A percentile compares a stretch with the other conserved stretches of the same genome.
Evolutionary conservation across 2,329 filamentous ascomycete genomes (phyloP).

Genomic region (Curvularia lunata): DNA sequence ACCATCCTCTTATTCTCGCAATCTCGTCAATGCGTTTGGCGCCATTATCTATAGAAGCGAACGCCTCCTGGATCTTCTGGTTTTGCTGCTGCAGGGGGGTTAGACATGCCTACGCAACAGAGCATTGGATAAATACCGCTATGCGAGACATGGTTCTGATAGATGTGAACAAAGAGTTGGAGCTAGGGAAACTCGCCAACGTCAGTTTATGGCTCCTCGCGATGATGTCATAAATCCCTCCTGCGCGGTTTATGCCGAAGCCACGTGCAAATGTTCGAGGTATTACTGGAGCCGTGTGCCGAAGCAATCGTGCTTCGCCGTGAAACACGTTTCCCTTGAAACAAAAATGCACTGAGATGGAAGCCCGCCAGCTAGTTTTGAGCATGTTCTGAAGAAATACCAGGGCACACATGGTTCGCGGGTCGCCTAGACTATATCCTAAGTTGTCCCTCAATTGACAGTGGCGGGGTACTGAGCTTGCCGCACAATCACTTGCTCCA

Average conservation of each 20-base stretch:
- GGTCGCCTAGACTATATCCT: not conserved
- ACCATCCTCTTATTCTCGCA: constrained; percentile 40
- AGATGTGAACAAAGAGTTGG: not conserved
- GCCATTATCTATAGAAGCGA: constrained; percentile 24
- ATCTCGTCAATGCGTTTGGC: constrained; percentile 39
- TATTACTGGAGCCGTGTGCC: constrained; percentile 6
- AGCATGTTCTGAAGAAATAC: not conserved
- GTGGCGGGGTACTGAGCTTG: not conserved
- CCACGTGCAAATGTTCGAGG: constrained; percentile 11
- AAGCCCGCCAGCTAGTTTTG: not conserved
- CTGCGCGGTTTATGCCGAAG: constrained; percentile 1
- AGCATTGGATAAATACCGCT: constrained; percentile 11
- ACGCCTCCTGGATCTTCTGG: constrained; percentile 24
- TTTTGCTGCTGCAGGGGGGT: constrained; percentile 26
- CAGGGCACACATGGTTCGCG: not conserved
- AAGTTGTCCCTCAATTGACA: not conserved
- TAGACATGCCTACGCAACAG: constrained; percentile 1
- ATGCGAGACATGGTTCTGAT: constrained; percentile 14
- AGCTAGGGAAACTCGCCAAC: not conserved
- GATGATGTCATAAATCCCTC: constrained; percentile 13
- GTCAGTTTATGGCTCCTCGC: constrained; percentile 4
- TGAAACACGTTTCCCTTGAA: not conserved
- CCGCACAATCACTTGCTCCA: too few relatives aligned
- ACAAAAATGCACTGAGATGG: not conserved
- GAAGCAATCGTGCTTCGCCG: not conserved